Base-by-base conservation (phyloP, 768 basidiomycete species). In the Phylloporus sp. region DNA sequence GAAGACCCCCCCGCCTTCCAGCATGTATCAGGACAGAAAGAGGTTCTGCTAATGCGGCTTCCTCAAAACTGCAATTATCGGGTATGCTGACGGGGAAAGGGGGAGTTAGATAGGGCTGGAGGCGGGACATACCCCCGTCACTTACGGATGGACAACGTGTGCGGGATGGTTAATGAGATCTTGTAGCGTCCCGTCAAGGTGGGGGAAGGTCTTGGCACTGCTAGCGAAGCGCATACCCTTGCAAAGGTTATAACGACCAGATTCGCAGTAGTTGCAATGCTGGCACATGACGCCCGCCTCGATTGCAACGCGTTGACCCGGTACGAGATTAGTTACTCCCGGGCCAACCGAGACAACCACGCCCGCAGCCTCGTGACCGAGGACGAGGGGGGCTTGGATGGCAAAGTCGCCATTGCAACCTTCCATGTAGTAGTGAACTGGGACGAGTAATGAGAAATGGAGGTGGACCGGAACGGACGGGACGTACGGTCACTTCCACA, bases 321-420 rank as follows among this genome's bases (percentile, higher is more conserved):
- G 77, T 13, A 70, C 65, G 49, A 92, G 69, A 59, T 76, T 59
- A 53, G 71, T 75, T 35, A 84, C 83, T 15, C 82, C 81, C 11
- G 83, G 76, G 10, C 88, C 87, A 47, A 95, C 75, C n/a, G 90
- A 84, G 46, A 85, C 84, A 59, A 97, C 72, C 59, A 89, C 67
- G 27, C 93, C 94, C n/a, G 89, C 81, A 0, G 92, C 77, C 72
- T 97, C 94, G 67, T 97, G 94, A 21, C 94, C 95, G 26, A 98
- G 84, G 37, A 93, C 85, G 48, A 97, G 80, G 5, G 94, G 93
- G 6, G 81, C 74, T 50, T 81, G 85, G 52, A 96, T 75, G 41
- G 82, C 84, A 69, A 94, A 96, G 65, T 91, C 90, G 38, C 93
- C 94, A 65, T 96, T 98, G 34, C 90, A 80, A 18, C 87, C 92